Base-by-base conservation (phyloP, 2,329 filamentous ascomycete species). In the Hymenoscyphus infarciens region DNA sequence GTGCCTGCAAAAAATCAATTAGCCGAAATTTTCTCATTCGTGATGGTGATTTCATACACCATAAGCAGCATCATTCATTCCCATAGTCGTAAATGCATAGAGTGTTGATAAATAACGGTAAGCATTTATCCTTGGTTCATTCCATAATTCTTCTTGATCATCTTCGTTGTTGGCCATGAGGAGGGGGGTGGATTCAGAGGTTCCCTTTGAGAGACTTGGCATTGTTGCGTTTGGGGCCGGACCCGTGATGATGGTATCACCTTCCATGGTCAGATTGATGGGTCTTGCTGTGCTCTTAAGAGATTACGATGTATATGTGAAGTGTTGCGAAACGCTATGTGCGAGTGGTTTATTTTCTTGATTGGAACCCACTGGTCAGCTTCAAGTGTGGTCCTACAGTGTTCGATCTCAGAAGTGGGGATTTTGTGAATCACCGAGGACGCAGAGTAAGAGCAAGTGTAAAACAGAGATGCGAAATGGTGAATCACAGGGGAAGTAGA, bases 81-180 rank as follows among this genome's bases (percentile, higher is more conserved):
- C 88, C 80, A 89, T 85, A 25, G 89, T 77, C 22, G 87, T 76
- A 67, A 91, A 85, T 4, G 81, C 80, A 74, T 82, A 85, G 67
- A 87, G 83, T 4, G 85, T 82, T 1, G 83, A 79, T 19, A 83
- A 72, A 58, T 85, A 84, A 27, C 87, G 82, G 67, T 78, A 87
- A 1, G 83, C 74, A 71, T 88, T 90, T 57, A 79, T 77, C 8
- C 76, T 73, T n/a, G 59, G 57, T 10, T 52, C 19, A 16, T 59
- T 59, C 57, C 57, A 59, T 25, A 19, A 8, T 27, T 59, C 42
- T 22, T 22, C n/a, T 22, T 49, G n/a, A 4, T 49, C 42, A 22
- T 49, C 42, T 11, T 49, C 3, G 19, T 49, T 49, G 42, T 22
- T 49, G 7, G 42, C n/a, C 42, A 49, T 49, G 19, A 49, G 42